These are phyloP conservation scores for Podospora bellae-mahoneyi DNA, from an alignment of 495 filamentous ascomycete genomes.

Conservation along the genomic window DNA sequence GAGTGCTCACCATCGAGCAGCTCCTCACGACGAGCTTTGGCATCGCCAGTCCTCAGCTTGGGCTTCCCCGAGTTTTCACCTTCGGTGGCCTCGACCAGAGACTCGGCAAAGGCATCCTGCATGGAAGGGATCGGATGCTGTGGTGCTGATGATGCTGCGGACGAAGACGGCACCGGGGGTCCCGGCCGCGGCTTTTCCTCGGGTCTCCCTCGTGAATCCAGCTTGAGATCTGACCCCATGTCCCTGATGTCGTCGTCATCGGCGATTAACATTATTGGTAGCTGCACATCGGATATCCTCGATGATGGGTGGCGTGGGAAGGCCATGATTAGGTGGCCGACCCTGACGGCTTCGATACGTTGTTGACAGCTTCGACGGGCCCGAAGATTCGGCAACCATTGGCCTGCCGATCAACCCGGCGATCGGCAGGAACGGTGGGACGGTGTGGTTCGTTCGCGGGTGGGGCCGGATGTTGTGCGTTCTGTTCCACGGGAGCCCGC, in stretches of 20 bases:
- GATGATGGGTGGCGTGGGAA: constrained; percentile 18
- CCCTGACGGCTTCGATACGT: not conserved
- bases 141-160: constrained; percentile 22
- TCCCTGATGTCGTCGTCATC: constrained; percentile 10
- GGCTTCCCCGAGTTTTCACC: constrained; percentile 44
- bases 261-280: constrained; percentile 28
- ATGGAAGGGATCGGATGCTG: constrained; percentile 69
- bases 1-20: constrained; percentile 64
- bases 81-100: constrained; percentile 67
- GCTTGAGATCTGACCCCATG: constrained; percentile 1
- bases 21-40: constrained; percentile 62
- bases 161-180: not conserved
- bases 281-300: constrained; percentile 20
- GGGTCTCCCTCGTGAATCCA: constrained; percentile 16
- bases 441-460: constrained; percentile 18
- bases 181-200: constrained; percentile 20
- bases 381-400: constrained; percentile 17
- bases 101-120: constrained; percentile 92
- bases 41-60: constrained; percentile 55
- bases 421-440: constrained; percentile 33
- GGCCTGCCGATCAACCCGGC: constrained; percentile 26
- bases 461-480: constrained; percentile 11
- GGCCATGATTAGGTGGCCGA: constrained; percentile 22
- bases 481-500: constrained; percentile 18
- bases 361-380: constrained; percentile 10